Base-by-base conservation (phyloP, 139 green algal species). In the Ettlia oleoabundans region DNA sequence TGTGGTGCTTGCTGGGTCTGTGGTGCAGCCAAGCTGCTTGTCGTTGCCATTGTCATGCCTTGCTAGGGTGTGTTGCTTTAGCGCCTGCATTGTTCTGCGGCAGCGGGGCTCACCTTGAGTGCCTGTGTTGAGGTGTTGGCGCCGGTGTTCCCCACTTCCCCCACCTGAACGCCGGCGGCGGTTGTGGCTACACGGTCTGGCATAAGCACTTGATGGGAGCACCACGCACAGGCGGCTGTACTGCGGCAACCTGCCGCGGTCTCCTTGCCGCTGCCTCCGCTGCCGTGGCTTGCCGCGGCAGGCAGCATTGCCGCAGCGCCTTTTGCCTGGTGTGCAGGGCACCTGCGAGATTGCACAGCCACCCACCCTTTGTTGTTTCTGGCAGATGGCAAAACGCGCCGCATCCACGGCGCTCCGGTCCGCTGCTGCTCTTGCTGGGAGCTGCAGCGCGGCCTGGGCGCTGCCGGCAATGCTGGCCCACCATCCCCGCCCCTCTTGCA, bases 271-370 rank as follows among this genome's bases (percentile, higher is more conserved):
- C 51, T 47, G 47, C 47, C 32, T 1, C 28, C 35, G 18, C 4
- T 6, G n/a, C 30, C 18, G 21, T 10, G 6, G 66, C 66, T 28
- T 37, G 55, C 35, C 53, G 52, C 53, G 10, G 22, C 18, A 8
- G 30, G 66, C 66, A n/a, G 37, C 35, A 55, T 37, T 41, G 58
- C 42, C n/a, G 37, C 58, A 32, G 73, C 53, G 24, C 37, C 32
- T 26, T 6, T 52, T 78, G 47, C 32, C 15, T 41, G 32, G 71
- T 52, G 73, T 80, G 73, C 73, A 69, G 73, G 73, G 73, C 73
- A 26, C 73, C 73, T 80, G 52, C 26, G 73, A 80, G 73, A 33
- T 80, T 80, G 73, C 35, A 80, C 37, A 24, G 43, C 71, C 71
- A 78, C 71, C 22, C 62, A 68, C 62, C 62, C 62, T 41, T 22